Evolutionary conservation across 2,329 filamentous ascomycete genomes (phyloP).

Genomic region (Macrophomina pseudophaseolina): DNA sequence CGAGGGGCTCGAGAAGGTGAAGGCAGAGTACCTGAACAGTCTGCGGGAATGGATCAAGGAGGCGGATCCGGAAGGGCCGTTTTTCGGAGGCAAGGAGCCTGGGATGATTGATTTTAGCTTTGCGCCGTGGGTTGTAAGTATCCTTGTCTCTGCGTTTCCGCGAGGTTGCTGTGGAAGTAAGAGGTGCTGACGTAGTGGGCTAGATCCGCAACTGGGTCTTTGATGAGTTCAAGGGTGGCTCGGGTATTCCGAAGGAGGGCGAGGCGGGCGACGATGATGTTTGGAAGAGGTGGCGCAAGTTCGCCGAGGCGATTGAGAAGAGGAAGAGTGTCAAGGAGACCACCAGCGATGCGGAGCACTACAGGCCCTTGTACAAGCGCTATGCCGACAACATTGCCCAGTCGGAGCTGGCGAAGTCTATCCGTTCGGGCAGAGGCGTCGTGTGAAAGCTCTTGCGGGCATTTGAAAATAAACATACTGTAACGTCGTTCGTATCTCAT

Average conservation of each 20-base stretch:
- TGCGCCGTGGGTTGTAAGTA: constrained; percentile 69
- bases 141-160: neutral
- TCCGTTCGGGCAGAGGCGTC: constrained; percentile 64
- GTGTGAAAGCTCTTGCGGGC: constrained; percentile 50
- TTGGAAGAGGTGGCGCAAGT: constrained; percentile 70
- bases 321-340: constrained; percentile 70
- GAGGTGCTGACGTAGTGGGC: neutral
- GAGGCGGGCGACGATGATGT: constrained; percentile 58
- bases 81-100: constrained; percentile 69
- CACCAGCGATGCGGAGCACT: constrained; percentile 69
- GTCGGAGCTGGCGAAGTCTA: constrained; percentile 55
- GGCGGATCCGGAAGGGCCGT: constrained; percentile 67
- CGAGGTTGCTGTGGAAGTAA: neutral
- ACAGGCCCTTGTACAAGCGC: constrained; percentile 68
- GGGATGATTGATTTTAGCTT: constrained; percentile 72
- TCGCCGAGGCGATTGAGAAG: constrained; percentile 63
- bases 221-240: constrained; percentile 71
- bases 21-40: constrained; percentile 62
- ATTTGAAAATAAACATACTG: no score
- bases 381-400: constrained; percentile 55
- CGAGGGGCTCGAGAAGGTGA: constrained; percentile 55
- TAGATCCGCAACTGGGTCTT: constrained; percentile 68
- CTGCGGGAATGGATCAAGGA: constrained; percentile 66
- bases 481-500: no score
- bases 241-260: constrained; percentile 56